Percentiles rank a stretch among this genome's conserved stretches.
These are phyloP conservation scores for Schoenoplectus triqueter DNA, from an alignment of 202 grass and related monocot species.

Conservation along the genomic window DNA sequence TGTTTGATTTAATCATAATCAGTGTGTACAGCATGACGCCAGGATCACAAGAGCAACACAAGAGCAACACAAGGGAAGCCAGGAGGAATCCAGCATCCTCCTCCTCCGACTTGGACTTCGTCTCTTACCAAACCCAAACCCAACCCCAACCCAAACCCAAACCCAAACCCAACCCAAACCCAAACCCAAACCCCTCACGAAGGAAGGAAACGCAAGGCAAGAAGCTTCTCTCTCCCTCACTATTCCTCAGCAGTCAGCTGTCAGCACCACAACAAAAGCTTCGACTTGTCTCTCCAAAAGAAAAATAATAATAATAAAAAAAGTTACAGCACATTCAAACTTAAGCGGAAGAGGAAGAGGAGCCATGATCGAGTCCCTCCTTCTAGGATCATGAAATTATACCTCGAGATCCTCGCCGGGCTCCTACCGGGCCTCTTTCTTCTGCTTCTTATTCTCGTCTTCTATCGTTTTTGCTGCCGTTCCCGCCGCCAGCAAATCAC, in stretches of 20 bases:
- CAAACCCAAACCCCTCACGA: too few relatives aligned
- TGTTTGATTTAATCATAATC: slow-evolving; percentile 14
- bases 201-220: background rate
- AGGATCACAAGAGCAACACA: too few relatives aligned
- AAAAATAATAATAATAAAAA: background rate
- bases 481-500: slow-evolving; percentile 25
- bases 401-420: slow-evolving; percentile 32
- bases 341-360: background rate
- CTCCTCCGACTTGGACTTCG: background rate
- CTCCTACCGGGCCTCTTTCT: slow-evolving; percentile 19
- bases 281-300: background rate
- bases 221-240: slow-evolving; percentile 17
- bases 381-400: slow-evolving; percentile 34
- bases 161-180: too few relatives aligned
- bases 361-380: background rate
- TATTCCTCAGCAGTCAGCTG: background rate
- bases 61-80: too few relatives aligned
- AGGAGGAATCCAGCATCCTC: background rate
- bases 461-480: slow-evolving; percentile 22
- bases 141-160: too few relatives aligned
- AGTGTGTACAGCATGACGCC: too few relatives aligned
- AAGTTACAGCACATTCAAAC: background rate
- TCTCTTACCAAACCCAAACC: slow-evolving; percentile 9
- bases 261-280: background rate
- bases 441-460: slow-evolving; percentile 9